Conservation (phyloP, 331 rosid genomes). For the Rosa hybrid region DNA sequence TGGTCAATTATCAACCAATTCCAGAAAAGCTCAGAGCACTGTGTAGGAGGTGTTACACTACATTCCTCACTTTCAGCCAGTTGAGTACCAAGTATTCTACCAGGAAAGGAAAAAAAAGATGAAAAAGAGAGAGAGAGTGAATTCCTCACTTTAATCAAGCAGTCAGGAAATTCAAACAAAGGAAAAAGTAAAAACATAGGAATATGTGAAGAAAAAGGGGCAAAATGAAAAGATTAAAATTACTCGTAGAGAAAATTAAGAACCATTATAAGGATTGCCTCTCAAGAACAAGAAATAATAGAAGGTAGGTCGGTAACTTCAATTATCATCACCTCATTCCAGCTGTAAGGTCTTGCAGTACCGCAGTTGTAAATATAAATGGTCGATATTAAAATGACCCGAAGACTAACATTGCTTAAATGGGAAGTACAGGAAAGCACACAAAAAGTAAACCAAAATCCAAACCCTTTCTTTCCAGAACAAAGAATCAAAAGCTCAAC, state of each 20-base stretch:
- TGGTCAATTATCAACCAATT: not conserved
- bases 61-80: not conserved
- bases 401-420: not conserved
- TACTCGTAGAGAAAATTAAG: not conserved
- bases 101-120: not conserved
- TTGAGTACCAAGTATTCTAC: not conserved
- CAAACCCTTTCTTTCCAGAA: conserved; percentile 1
- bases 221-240: not conserved
- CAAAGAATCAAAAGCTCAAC: not conserved
- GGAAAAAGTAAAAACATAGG: not conserved
- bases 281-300: not conserved
- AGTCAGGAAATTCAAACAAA: not conserved
- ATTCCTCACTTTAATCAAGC: not conserved
- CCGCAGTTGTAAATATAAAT: not conserved
- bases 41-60: not conserved
- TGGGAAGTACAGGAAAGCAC: not conserved
- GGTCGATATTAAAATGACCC: not conserved
- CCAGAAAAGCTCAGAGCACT: not conserved
- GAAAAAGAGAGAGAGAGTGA: not conserved
- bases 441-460: not conserved
- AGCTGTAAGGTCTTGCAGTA: not conserved
- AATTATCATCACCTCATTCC: not conserved
- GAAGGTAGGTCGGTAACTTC: not conserved
- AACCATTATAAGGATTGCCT: not conserved
- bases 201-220: not conserved